Percentiles rank a stretch among this genome's conserved stretches.
Evolutionary conservation across 1,284 basidiomycete genomes (phyloP).

Genomic region (Rhodotorula sp.): DNA sequence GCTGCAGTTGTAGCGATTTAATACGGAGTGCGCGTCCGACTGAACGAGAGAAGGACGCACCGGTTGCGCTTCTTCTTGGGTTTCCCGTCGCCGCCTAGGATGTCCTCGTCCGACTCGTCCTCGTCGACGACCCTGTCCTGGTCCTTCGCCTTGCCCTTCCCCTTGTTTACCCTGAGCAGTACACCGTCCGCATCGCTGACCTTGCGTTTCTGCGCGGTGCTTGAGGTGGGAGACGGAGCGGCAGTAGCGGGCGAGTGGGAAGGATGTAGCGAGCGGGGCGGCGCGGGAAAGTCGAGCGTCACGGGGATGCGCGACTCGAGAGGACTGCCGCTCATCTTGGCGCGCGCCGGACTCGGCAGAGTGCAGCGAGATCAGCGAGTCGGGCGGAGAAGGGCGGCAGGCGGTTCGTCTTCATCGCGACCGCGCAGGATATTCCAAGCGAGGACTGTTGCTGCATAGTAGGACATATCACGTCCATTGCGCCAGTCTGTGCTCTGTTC

Average conservation of each 20-base stretch:
- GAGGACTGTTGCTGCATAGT: no score
- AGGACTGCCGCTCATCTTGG: background rate
- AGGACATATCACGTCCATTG: no score
- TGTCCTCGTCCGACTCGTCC: background rate
- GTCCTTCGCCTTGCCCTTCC: constrained; percentile 4
- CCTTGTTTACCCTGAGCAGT: constrained; percentile 2
- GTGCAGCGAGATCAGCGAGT: no score
- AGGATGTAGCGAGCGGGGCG: background rate
- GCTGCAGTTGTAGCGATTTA: background rate
- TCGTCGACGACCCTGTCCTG: background rate
- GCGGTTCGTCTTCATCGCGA: no score
- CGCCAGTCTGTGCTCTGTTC: no score
- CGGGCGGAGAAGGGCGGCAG: no score
- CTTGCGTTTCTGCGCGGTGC: constrained; percentile 1
- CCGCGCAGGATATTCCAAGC: no score
- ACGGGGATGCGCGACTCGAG: background rate
- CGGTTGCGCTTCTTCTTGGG: constrained; percentile 26
- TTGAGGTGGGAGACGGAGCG: background rate
- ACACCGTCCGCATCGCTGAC: background rate
- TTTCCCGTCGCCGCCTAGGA: background rate
- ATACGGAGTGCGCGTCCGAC: no score
- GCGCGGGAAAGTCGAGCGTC: background rate
- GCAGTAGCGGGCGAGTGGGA: constrained; percentile 1
- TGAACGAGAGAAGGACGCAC: background rate
- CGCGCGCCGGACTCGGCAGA: background rate